phyloP scores from a whole-genome alignment of 768 basidiomycete species.

The Pleurotus pulmonarius region DNA sequence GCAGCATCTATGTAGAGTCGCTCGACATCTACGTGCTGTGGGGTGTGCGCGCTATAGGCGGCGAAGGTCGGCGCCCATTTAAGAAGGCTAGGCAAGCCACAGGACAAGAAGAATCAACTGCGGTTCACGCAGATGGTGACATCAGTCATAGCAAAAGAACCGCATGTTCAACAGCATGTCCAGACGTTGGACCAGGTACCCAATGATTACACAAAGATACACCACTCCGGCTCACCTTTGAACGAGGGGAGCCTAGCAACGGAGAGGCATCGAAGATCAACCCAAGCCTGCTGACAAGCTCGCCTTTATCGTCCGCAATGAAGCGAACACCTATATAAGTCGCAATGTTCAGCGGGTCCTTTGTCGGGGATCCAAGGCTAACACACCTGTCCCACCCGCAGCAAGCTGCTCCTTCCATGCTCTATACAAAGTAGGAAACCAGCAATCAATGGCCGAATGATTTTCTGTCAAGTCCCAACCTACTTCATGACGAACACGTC shows the following conservation, averaged over 20 bases:
- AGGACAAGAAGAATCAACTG: no score
- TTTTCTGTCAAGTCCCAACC: slow-evolving; percentile 10
- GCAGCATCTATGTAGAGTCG: no score
- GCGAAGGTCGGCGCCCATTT: no score
- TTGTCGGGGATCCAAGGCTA: slow-evolving; percentile 4
- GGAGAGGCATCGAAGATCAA: slow-evolving; percentile 59
- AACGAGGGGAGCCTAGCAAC: slow-evolving; percentile 63
- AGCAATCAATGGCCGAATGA: background rate
- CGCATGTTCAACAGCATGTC: background rate
- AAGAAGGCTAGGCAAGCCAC: no score
- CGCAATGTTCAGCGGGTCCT: background rate
- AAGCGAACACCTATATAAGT: slow-evolving; percentile 45
- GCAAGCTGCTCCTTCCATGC: slow-evolving; percentile 68
- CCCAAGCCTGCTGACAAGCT: slow-evolving; percentile 50
- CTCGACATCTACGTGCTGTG: no score
- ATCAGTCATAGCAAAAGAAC: background rate
- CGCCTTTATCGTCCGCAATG: slow-evolving; percentile 66
- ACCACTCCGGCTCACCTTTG: slow-evolving; percentile 40
- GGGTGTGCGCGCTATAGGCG: no score
- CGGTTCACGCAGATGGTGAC: no score
- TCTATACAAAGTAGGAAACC: slow-evolving; percentile 24
- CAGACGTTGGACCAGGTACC: no score
- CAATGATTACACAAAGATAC: background rate
- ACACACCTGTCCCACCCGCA: slow-evolving; percentile 51
- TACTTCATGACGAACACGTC: slow-evolving; percentile 72